phyloP scores from a whole-genome alignment of 2,329 filamentous ascomycete species.

The Camillea tinctor region DNA sequence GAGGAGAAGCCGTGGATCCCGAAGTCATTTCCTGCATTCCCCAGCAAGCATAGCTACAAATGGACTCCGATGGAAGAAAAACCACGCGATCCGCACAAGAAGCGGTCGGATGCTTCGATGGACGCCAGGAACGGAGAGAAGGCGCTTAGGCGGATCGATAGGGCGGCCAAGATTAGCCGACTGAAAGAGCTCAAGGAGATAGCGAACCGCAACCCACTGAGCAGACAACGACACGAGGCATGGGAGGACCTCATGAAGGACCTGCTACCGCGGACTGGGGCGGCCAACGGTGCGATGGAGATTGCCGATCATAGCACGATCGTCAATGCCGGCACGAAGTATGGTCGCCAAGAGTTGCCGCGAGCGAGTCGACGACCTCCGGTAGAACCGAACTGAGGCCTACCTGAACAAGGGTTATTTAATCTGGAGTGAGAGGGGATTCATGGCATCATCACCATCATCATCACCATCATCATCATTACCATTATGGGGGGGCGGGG shows the following conservation, averaged over 20 bases:
- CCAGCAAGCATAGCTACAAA: constrained; percentile 63
- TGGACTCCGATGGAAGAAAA: constrained; percentile 48
- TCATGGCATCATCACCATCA: too few relatives aligned
- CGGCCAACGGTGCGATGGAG: constrained; percentile 42
- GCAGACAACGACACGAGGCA: constrained; percentile 55
- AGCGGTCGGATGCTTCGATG: constrained; percentile 57
- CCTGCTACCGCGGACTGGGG: constrained; percentile 42
- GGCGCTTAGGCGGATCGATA: constrained; percentile 57
- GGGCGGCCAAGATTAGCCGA: constrained; percentile 62
- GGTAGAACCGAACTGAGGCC: constrained; percentile 3
- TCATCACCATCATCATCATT: too few relatives aligned
- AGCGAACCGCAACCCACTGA: constrained; percentile 51
- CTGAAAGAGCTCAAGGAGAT: constrained; percentile 62
- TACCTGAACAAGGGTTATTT: too few relatives aligned
- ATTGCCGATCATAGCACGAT: constrained; percentile 65
- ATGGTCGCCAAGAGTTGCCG: constrained; percentile 53
- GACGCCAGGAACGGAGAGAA: constrained; percentile 63
- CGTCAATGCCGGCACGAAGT: constrained; percentile 56
- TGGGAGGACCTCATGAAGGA: constrained; percentile 63
- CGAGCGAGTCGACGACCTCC: constrained; percentile 43
- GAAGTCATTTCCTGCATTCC: constrained; percentile 58
- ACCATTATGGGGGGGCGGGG: too few relatives aligned
- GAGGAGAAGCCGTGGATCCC: constrained; percentile 57
- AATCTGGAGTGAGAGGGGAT: too few relatives aligned
- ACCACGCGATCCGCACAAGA: constrained; percentile 51